Conservation (phyloP, 1,284 basidiomycete genomes). For the Fomitopsis palustris region DNA sequence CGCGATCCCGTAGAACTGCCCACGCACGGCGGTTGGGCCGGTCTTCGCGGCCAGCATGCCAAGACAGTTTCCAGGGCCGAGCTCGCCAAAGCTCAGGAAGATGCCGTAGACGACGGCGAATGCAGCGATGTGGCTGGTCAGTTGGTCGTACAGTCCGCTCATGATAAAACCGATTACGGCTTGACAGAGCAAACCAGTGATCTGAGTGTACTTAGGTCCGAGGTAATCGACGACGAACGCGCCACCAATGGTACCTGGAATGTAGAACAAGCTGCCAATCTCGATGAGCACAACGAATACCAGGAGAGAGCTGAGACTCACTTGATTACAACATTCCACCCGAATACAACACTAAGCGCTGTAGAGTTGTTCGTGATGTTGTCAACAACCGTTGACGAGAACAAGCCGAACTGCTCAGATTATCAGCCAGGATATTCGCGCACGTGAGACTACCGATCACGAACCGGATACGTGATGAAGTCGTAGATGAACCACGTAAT, state of each 20-base stretch:
- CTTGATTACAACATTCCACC: constrained; percentile 80
- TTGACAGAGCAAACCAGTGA: constrained; percentile 67
- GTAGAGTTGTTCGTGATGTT: constrained; percentile 53
- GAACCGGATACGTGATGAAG: constrained; percentile 69
- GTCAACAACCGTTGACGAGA: constrained; percentile 76
- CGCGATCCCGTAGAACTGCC: constrained; percentile 82
- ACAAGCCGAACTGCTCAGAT: constrained; percentile 68
- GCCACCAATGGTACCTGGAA: constrained; percentile 74
- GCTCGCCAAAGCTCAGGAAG: constrained; percentile 84
- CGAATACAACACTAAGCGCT: constrained; percentile 60
- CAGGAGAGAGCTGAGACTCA: constrained; percentile 29
- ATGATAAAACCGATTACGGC: constrained; percentile 80
- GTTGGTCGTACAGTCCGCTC: constrained; percentile 69
- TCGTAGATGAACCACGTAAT: constrained; percentile 86
- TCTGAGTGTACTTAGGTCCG: constrained; percentile 73
- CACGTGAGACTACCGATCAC: constrained; percentile 18
- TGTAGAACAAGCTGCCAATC: constrained; percentile 61
- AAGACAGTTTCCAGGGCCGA: constrained; percentile 76
- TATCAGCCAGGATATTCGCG: not conserved
- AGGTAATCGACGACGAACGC: constrained; percentile 76
- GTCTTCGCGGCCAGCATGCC: constrained; percentile 81
- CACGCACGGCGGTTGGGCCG: constrained; percentile 82
- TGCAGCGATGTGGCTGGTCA: constrained; percentile 65
- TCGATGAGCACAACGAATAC: not conserved
- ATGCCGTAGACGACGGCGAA: constrained; percentile 91